Evolutionary conservation across 495 filamentous ascomycete genomes (phyloP).

Genomic region (Podospora australis): DNA sequence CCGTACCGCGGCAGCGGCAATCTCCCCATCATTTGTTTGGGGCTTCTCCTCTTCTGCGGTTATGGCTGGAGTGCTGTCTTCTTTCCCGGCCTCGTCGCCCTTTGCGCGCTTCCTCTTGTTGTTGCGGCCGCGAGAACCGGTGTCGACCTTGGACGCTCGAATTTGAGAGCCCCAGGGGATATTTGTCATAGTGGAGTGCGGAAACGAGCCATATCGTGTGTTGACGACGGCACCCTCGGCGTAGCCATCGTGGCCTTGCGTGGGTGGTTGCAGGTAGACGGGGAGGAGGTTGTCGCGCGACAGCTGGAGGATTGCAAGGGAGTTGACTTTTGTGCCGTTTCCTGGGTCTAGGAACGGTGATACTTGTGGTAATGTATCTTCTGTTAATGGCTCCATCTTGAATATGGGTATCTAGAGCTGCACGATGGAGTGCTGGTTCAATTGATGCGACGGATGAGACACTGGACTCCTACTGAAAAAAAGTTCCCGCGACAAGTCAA

Average conservation of each 20-base stretch:
- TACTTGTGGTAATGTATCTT: slow-evolving; percentile 10
- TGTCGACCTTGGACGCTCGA: slow-evolving; percentile 81
- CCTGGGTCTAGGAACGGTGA: slow-evolving; percentile 73
- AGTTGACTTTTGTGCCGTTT: slow-evolving; percentile 44
- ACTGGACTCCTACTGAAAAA: neutral
- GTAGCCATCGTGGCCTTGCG: slow-evolving; percentile 61
- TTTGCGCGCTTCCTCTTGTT: slow-evolving; percentile 46
- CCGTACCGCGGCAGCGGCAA: slow-evolving; percentile 27
- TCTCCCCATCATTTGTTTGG: slow-evolving; percentile 15
- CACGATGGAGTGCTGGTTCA: neutral
- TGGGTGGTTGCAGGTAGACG: slow-evolving; percentile 55
- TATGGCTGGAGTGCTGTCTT: slow-evolving; percentile 17
- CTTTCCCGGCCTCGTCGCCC: slow-evolving; percentile 42
- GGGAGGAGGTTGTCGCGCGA: slow-evolving; percentile 76
- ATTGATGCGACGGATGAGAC: neutral
- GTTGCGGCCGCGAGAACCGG: slow-evolving; percentile 63
- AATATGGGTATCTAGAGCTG: neutral
- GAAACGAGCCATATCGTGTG: slow-evolving; percentile 92
- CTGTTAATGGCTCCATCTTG: slow-evolving; percentile 22
- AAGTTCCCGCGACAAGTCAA: neutral
- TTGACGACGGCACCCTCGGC: slow-evolving; percentile 79
- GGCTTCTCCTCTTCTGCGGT: slow-evolving; percentile 23
- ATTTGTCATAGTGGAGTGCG: slow-evolving; percentile 75
- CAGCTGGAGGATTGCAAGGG: slow-evolving; percentile 73
- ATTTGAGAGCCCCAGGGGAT: slow-evolving; percentile 90